phyloP scores from a whole-genome alignment of 805 yeast genomes.

The Cyberlindnera bimundalis region DNA sequence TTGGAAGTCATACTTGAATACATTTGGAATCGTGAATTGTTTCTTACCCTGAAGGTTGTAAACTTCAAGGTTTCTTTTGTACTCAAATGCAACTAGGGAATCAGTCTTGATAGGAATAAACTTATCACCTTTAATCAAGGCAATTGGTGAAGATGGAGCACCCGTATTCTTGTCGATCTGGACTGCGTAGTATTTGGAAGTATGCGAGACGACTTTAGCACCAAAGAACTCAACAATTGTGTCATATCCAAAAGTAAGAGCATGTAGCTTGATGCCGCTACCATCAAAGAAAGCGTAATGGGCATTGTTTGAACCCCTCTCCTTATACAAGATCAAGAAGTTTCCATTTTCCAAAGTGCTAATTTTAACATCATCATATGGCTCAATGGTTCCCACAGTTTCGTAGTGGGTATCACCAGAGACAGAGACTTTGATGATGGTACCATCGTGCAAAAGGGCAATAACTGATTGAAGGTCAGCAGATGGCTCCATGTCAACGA shows the following conservation, averaged over 20 bases:
- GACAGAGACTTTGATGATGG: conserved; percentile 3
- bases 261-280: conserved; percentile 5
- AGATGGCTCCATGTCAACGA: conserved; percentile 6
- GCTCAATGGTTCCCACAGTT: conserved; percentile 7
- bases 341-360: conserved; percentile 19
- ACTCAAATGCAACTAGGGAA: conserved; percentile 21
- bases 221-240: conserved; percentile 24
- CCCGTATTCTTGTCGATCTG: conserved; percentile 16
- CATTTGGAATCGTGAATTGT: conserved; percentile 22
- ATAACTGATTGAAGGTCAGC: conserved; percentile 1
- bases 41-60: conserved; percentile 8
- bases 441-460: conserved; percentile 16
- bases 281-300: conserved; percentile 18
- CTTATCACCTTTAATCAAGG: conserved; percentile 8
- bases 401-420: neutral
- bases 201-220: conserved; percentile 21
- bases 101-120: conserved; percentile 22
- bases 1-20: conserved; percentile 22
- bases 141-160: conserved; percentile 4
- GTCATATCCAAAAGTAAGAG: conserved; percentile 12
- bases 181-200: conserved; percentile 9
- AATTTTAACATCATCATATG: conserved; percentile 8
- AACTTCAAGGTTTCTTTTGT: conserved; percentile 22
- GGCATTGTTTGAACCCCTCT: conserved; percentile 5
- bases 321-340: conserved; percentile 12